Evolutionary conservation across 2,329 filamentous ascomycete genomes (phyloP), one percentile per base, ranked within the genome.

Genomic region (Trichoderma endophyticum): DNA sequence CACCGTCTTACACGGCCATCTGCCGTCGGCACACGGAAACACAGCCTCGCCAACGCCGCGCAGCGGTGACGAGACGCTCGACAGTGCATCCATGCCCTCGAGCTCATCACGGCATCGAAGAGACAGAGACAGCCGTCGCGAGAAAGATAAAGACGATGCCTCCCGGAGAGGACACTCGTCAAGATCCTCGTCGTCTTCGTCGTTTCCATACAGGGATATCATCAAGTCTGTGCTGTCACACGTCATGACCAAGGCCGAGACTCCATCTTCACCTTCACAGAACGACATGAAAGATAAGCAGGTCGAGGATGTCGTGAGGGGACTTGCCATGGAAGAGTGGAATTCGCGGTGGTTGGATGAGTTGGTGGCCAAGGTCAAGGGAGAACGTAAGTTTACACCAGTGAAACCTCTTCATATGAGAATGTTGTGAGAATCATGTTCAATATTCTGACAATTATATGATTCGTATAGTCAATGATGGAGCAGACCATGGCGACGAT

Each of bases 301-400:
- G 14, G 73, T 74, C 26, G 74, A 75, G 34, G 72, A 74, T n/a
- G 72, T 74, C 24, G 71, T 75, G 34, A 60, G 72, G 59, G 72
- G 67, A 3, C 60, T 73, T 36, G 72, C 71, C 26, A 69, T 74
- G 30, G 72, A 71, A 24, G 73, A 69, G n/a, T 71, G 71, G 43
- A 66, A 71, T 54, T 60, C 63, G 11, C 69, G 51, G n/a, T 66
- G 68, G 70, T 34, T 74, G 26, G 62, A 75, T 12, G 67, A 73
- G 34, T 24, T 75, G 43, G 74, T 74, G 32, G 62, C 68, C 43
- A 73, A 73, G 3, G 68, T 71, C 18, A 73, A 62, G 36, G 60
- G 36, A 30, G 68, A 73, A 57, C 61, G 72, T 73, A 51, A 71
- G 62, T 71, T 6, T 48, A 4, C 2, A n/a, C 39, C 34, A 36